Evolutionary conservation across 495 filamentous ascomycete species (phyloP), one percentile per base, ranked within the genome.

Genomic region (Neurospora cerealis): DNA sequence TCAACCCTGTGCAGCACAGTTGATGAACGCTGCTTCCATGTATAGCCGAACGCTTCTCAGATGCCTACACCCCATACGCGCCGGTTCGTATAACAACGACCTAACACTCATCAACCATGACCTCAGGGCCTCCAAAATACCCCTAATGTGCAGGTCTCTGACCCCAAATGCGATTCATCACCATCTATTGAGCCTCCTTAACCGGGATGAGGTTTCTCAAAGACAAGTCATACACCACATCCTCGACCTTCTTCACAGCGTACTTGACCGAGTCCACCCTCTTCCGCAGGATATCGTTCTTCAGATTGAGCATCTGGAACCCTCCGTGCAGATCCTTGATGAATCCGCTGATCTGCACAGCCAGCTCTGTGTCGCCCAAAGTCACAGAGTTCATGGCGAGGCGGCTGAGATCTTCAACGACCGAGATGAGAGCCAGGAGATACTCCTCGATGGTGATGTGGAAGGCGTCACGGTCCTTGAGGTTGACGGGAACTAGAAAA

Each of bases 371-470:
- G 83, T 99, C 95, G 69, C 94, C 94, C 46, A 98, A 85, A 0
- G 95, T 99, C 76, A 99, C 96, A 3, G 93, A 92, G 83, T 99
- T 99, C 84, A 95, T 93, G n/a, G 95, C 93, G 41, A 99, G 87
- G 48, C 95, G 92, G 69, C 92, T 88, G 79, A 99, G 88, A 82
- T 99, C 96, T 76, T 98, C 94, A 73, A 96, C 91, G 73, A 98
- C 90, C 48, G 88, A 87, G 69, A 95, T 93, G 54, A 98, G 85
- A 9, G 92, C 90, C 62, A 94, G 91, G 4, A 99, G 90, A 81
- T 99, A 99, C 80, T 99, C 96, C 83, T 99, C 96, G 78, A 97
- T 94, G 38, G 94, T 95, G 73, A 99, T 84, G 80, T 98, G 96
- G 87, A 99, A 99, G 36, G 89, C 87, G 81, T 98, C 96, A 74